Evolutionary conservation across 768 basidiomycete species (phyloP), one percentile per base, ranked within the genome.

Genomic region (Tulasnella sp.): DNA sequence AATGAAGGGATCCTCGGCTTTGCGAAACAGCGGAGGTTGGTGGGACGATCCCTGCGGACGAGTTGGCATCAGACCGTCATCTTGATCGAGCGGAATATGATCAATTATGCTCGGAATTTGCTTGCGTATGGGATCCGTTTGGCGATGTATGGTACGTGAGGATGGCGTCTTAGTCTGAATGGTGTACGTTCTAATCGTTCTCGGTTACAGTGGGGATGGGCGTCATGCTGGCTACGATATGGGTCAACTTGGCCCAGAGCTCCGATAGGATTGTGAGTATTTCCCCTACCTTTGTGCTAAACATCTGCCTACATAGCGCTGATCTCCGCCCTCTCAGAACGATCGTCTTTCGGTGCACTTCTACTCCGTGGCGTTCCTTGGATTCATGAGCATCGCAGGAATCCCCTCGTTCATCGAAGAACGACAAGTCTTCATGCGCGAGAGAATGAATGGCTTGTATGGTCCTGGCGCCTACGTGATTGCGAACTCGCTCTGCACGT

Each of bases 381-480:
- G 74, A 1, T 49, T 62, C 38, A 62, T 51, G 54, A 61, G 61
- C 42, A 81, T 83, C 2, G 80, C 80, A 24, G 81, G 81, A 19
- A 81, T 83, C 41, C 82, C 80, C 0, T 66, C 76, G 24, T 81
- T 79, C 68, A 72, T 83, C 21, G 80, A 83, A 65, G 80, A 83
- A 66, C 76, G 80, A 17, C 66, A 77, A 3, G 79, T 81, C 0
- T 84, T 79, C 66, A 71, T 75, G 50, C 77, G 80, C 23, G 82
- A 84, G 68, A 68, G 74, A 2, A 75, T 74, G 44, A 84, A 84
- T 63, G 82, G 81, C 1, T 67, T 84, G 0, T 82, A 82, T 67
- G 71, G 75, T 5, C 75, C 80, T 0, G 72, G 77, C 1, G 74
- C 79, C 0, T 84, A 78, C 70, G 68, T 80, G 4, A 68, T 83